Percentiles rank a stretch among this genome's conserved stretches.
Conservation (phyloP, 495 filamentous ascomycete genomes). For the Elasticomyces elasticus region DNA sequence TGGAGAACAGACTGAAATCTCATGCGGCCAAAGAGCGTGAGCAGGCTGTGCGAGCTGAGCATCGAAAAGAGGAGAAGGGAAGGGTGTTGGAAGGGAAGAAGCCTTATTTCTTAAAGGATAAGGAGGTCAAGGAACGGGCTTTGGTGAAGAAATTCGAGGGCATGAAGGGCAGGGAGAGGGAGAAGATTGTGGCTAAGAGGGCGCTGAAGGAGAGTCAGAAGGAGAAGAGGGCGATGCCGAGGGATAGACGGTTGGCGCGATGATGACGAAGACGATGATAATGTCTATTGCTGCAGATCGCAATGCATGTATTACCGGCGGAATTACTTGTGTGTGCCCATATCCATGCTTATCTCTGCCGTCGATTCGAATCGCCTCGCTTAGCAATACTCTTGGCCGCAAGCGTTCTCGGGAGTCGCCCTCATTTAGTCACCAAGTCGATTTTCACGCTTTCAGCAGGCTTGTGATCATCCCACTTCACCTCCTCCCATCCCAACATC, state of each 20-base stretch:
- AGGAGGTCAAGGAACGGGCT: constrained; percentile 76
- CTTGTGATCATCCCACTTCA: constrained; percentile 1
- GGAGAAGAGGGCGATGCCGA: constrained; percentile 72
- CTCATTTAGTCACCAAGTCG: no score
- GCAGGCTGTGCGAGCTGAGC: constrained; percentile 54
- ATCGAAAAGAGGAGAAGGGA: constrained; percentile 74
- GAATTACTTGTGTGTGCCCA: neutral
- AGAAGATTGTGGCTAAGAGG: constrained; percentile 67
- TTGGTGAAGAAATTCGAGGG: constrained; percentile 66
- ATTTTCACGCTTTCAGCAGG: neutral
- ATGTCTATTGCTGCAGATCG: no score
- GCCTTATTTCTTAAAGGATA: constrained; percentile 86
- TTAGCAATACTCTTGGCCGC: no score
- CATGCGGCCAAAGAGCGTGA: constrained; percentile 57
- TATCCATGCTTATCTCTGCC: no score
- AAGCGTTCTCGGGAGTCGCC: no score
- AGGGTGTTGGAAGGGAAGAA: constrained; percentile 76
- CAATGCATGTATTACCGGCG: no score
- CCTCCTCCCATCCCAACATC: constrained; percentile 3
- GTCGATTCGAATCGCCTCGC: no score
- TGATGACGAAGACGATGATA: neutral
- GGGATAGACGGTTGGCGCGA: neutral
- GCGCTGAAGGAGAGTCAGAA: constrained; percentile 72
- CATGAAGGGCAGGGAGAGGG: constrained; percentile 72
- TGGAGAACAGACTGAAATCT: constrained; percentile 57